These are phyloP conservation scores for Anthostomella pinea DNA, from an alignment of 2,329 filamentous ascomycete genomes.

Conservation along the genomic window DNA sequence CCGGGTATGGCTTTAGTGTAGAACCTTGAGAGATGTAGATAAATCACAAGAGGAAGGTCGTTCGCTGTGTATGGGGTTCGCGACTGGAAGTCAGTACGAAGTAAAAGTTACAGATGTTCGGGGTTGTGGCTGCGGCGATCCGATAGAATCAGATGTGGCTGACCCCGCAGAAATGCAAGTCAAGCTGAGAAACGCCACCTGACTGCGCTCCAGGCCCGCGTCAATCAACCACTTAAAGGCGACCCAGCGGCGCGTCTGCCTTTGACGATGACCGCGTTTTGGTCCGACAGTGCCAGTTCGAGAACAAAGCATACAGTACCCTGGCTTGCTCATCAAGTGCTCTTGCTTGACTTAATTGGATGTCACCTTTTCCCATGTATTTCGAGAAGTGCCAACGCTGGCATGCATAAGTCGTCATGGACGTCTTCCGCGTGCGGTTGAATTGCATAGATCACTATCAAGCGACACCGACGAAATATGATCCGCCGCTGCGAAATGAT, in stretches of 20 bases:
- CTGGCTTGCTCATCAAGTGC: background rate
- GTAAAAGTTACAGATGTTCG: constrained; percentile 2
- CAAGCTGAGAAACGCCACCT: constrained; percentile 10
- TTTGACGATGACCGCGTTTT: constrained; percentile 4
- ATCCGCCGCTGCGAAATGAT: constrained; percentile 72
- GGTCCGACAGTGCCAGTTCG: constrained; percentile 1
- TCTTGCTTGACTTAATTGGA: background rate
- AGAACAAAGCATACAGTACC: constrained; percentile 1
- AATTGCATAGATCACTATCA: constrained; percentile 98
- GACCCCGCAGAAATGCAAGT: background rate
- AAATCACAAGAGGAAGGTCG: too few species aligned
- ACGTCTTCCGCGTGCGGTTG: constrained; percentile 82
- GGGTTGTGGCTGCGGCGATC: background rate
- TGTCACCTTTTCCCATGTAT: constrained; percentile 7
- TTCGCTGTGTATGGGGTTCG: too few species aligned
- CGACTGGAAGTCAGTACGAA: too few species aligned
- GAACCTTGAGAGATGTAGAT: background rate
- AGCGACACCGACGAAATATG: constrained; percentile 71
- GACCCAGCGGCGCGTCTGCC: constrained; percentile 12
- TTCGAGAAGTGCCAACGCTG: constrained; percentile 7
- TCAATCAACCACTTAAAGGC: constrained; percentile 3
- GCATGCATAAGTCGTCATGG: constrained; percentile 41
- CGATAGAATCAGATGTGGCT: constrained; percentile 6
- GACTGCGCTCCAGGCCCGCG: constrained; percentile 14
- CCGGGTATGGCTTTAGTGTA: too few species aligned